phyloP scores from a whole-genome alignment of 345 rosid species.

The Streptanthus diversifolius region DNA sequence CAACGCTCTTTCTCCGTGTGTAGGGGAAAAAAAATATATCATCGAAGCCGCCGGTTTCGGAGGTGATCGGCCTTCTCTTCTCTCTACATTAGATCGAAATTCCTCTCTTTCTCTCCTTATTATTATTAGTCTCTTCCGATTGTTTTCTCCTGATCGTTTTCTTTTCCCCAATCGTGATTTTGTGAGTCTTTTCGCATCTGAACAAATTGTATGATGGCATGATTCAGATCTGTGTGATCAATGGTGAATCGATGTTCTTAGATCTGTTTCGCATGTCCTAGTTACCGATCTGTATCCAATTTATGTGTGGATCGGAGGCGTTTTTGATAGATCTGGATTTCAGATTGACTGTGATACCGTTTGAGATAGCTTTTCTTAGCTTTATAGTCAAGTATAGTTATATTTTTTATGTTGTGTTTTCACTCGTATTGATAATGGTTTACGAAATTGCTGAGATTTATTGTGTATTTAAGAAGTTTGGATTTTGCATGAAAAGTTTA shows the following conservation, averaged over 20 bases:
- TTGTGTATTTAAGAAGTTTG: neutral
- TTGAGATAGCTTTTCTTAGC: neutral
- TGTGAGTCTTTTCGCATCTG: constrained; percentile 11
- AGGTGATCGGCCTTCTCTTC: constrained; percentile 15
- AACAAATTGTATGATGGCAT: neutral
- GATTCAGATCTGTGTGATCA: constrained; percentile 15
- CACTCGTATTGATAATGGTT: neutral
- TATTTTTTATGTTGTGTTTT: neutral
- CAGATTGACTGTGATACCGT: neutral
- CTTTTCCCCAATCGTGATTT: neutral
- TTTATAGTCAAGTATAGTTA: neutral
- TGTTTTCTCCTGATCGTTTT: neutral
- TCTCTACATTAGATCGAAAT: constrained; percentile 20
- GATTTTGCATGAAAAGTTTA: constrained; percentile 7
- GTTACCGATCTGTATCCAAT: neutral
- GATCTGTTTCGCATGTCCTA: constrained; percentile 1
- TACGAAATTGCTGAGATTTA: neutral
- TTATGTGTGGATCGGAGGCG: neutral
- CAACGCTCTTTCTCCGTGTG: constrained; percentile 31
- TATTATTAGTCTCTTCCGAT: neutral
- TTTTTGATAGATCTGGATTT: constrained; percentile 18
- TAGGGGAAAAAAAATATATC: neutral
- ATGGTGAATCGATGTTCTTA: neutral
- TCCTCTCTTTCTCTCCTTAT: neutral
- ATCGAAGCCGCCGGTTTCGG: constrained; percentile 25